Conservation (phyloP, 1,284 basidiomycete species). For the Microbotryomycetes sp. region DNA sequence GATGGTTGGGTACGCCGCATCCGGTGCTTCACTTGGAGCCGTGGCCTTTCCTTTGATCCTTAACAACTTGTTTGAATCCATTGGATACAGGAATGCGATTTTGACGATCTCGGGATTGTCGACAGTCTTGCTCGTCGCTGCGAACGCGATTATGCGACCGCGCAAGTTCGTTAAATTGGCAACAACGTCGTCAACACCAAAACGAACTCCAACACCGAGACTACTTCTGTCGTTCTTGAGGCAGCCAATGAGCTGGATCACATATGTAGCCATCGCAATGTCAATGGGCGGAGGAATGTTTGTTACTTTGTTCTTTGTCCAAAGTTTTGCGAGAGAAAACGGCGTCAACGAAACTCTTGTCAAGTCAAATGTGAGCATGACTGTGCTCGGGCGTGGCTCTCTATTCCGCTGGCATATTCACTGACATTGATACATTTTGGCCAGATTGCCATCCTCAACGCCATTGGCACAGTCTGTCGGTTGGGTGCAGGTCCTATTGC, state of each 20-base stretch:
- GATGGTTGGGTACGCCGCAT: conserved; percentile 7
- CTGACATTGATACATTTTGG: too few relatives aligned
- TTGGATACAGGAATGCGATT: not conserved
- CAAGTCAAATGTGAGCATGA: not conserved
- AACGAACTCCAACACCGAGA: not conserved
- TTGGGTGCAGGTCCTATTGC: not conserved
- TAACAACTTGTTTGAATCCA: not conserved
- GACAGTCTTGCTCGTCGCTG: not conserved
- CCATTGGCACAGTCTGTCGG: conserved; percentile 2
- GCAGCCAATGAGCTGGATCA: conserved; percentile 10
- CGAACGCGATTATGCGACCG: conserved; percentile 16
- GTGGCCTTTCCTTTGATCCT: not conserved
- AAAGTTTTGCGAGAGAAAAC: not conserved
- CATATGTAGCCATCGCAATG: not conserved
- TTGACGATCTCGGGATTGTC: not conserved
- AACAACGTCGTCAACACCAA: not conserved
- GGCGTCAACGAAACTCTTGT: not conserved
- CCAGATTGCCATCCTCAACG: conserved; percentile 15
- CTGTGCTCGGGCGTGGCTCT: not conserved
- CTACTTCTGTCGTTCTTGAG: conserved; percentile 1
- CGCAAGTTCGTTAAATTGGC: not conserved
- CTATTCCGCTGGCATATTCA: too few relatives aligned
- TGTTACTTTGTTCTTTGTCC: conserved; percentile 14
- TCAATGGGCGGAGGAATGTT: not conserved
- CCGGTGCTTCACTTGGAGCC: not conserved